phyloP scores from a whole-genome alignment of 495 filamentous ascomycete genomes.

The Tricharina praecox region DNA sequence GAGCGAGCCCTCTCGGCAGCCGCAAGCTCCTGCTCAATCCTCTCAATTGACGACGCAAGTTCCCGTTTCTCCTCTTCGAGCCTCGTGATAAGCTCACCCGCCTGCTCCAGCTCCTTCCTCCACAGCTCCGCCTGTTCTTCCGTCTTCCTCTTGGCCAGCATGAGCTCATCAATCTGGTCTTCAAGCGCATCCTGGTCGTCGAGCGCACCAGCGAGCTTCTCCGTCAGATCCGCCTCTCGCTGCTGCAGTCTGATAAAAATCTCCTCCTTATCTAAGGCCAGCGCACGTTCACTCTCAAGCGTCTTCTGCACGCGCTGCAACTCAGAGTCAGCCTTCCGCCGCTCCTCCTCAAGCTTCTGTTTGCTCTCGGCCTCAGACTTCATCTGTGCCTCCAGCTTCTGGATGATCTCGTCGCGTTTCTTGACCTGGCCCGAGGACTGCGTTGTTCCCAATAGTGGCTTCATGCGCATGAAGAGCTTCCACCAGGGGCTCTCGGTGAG shows the following conservation, averaged over 20 bases:
- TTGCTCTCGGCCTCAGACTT: slow-evolving; percentile 55
- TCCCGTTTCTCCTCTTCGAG: slow-evolving; percentile 72
- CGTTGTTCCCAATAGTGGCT: slow-evolving; percentile 70
- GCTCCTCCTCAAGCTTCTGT: slow-evolving; percentile 76
- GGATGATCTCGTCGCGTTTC: slow-evolving; percentile 83
- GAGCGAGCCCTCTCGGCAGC: slow-evolving; percentile 49
- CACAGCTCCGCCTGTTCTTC: slow-evolving; percentile 70
- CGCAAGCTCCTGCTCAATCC: slow-evolving; percentile 49
- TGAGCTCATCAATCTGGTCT: slow-evolving; percentile 75
- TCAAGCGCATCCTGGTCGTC: slow-evolving; percentile 90
- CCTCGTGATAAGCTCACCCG: slow-evolving; percentile 64
- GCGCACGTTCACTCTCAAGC: slow-evolving; percentile 80
- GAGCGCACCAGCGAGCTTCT: slow-evolving; percentile 83
- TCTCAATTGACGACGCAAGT: slow-evolving; percentile 45
- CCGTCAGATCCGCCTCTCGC: slow-evolving; percentile 71
- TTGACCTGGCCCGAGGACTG: slow-evolving; percentile 81
- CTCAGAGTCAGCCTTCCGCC: slow-evolving; percentile 69
- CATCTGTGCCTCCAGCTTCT: slow-evolving; percentile 67
- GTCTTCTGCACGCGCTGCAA: slow-evolving; percentile 79
- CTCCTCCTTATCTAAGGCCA: slow-evolving; percentile 94
- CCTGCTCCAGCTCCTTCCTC: slow-evolving; percentile 73
- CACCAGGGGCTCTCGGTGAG: slow-evolving; percentile 92
- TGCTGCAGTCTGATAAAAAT: slow-evolving; percentile 90
- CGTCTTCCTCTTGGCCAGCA: slow-evolving; percentile 74
- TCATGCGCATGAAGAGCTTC: slow-evolving; percentile 89